Conservation (phyloP, 768 basidiomycete species). For the Rhizopogon rudus region DNA sequence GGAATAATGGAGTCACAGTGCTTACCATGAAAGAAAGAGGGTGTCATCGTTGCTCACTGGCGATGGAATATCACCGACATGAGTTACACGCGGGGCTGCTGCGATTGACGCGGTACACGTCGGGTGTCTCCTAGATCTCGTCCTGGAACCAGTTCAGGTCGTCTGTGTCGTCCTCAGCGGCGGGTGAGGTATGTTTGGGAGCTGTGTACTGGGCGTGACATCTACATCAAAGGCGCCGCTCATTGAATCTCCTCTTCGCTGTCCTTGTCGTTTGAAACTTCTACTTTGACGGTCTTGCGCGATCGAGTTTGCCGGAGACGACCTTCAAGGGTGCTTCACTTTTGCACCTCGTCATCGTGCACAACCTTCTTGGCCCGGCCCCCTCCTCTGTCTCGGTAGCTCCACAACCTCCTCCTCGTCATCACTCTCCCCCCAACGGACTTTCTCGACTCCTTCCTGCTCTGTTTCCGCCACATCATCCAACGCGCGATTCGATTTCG, state of each 20-base stretch:
- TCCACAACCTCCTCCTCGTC: slow-evolving; percentile 23
- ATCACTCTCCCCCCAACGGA: slow-evolving; percentile 28
- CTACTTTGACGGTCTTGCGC: slow-evolving; percentile 9
- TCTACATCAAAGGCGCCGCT: neutral
- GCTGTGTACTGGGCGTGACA: slow-evolving; percentile 10
- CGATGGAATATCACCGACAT: too few relatives aligned
- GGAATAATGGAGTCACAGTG: too few relatives aligned
- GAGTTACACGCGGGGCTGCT: neutral
- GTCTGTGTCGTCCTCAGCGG: slow-evolving; percentile 9
- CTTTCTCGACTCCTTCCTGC: slow-evolving; percentile 51
- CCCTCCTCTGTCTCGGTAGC: slow-evolving; percentile 6
- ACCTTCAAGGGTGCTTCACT: slow-evolving; percentile 4
- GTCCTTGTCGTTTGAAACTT: slow-evolving; percentile 2
- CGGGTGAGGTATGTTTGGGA: neutral
- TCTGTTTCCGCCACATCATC: slow-evolving; percentile 51
- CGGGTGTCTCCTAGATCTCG: slow-evolving; percentile 13
- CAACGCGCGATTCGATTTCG: slow-evolving; percentile 34
- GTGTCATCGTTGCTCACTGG: too few relatives aligned
- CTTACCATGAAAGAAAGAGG: too few relatives aligned
- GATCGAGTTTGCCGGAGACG: slow-evolving; percentile 12
- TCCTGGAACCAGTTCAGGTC: slow-evolving; percentile 22
- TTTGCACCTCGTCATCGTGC: slow-evolving; percentile 3
- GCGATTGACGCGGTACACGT: slow-evolving; percentile 9
- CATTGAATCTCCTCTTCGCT: neutral
- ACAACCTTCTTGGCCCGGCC: slow-evolving; percentile 2